Evolutionary conservation across 345 rosid genomes (phyloP).

Genomic region (Barbarea vulgaris): DNA sequence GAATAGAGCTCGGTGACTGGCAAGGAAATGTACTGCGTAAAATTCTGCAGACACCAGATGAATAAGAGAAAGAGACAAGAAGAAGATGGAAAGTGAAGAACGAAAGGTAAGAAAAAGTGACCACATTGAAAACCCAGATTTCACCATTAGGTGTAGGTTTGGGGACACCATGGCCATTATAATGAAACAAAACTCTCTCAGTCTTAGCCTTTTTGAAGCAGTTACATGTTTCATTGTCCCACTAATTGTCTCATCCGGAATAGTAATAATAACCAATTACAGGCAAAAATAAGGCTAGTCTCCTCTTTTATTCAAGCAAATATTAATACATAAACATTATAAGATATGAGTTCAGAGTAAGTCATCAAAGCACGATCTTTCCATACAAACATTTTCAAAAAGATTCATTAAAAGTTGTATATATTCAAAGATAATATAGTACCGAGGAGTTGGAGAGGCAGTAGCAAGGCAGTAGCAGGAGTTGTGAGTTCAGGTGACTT

Average conservation of each 20-base stretch:
- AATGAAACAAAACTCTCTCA: conserved; percentile 89
- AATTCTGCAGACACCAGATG: conserved; percentile 53
- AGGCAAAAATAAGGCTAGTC: conserved; percentile 1
- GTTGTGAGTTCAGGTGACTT: conserved; percentile 71
- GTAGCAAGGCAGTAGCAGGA: too few species aligned
- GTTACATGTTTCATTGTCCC: too few species aligned
- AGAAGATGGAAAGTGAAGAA: not conserved
- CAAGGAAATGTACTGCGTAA: conserved; percentile 89
- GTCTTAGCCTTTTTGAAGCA: conserved; percentile 71
- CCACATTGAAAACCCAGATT: conserved; percentile 96
- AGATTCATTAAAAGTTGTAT: not conserved
- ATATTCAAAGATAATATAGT: not conserved
- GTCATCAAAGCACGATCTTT: not conserved
- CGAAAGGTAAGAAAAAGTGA: conserved; percentile 14
- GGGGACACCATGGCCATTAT: conserved; percentile 98
- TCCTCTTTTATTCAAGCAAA: not conserved
- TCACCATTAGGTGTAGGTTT: conserved; percentile 93
- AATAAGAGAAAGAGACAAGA: conserved; percentile 17
- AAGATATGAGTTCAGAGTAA: conserved; percentile 3
- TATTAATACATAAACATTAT: not conserved
- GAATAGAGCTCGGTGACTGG: conserved; percentile 81
- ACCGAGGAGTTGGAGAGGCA: conserved; percentile 71
- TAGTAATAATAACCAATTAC: conserved; percentile 10
- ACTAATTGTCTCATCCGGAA: conserved; percentile 90
- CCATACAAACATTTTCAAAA: too few species aligned